phyloP scores from a whole-genome alignment of 345 rosid species.

The Microcos paniculata region DNA sequence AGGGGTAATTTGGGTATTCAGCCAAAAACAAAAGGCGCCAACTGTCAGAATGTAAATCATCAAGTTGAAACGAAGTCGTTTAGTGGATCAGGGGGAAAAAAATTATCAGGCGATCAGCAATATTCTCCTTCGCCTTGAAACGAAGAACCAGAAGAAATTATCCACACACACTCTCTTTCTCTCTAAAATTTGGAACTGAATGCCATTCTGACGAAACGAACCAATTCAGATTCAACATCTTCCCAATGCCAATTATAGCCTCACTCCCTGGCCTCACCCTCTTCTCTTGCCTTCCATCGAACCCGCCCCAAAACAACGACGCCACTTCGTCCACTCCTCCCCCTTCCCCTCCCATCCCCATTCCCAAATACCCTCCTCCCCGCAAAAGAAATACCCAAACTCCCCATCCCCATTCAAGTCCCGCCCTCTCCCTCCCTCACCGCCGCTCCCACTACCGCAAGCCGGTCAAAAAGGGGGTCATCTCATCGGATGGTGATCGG shows the following conservation, averaged over 20 bases:
- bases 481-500: constrained; percentile 72
- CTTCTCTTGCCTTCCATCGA: constrained; percentile 75
- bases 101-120: neutral
- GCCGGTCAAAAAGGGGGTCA: constrained; percentile 62
- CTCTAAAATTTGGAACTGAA: neutral
- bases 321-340: constrained; percentile 19
- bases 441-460: constrained; percentile 64
- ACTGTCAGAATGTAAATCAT: neutral
- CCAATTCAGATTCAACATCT: neutral
- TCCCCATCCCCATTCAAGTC: constrained; percentile 32
- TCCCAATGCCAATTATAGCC: constrained; percentile 56
- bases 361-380: constrained; percentile 71
- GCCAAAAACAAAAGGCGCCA: neutral
- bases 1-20: too few species aligned
- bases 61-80: neutral
- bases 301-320: constrained; percentile 38
- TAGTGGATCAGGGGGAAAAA: neutral
- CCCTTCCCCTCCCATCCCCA: constrained; percentile 61
- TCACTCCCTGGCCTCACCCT: constrained; percentile 61
- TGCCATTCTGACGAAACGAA: neutral
- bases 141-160: neutral
- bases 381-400: constrained; percentile 30
- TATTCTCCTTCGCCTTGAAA: neutral
- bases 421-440: constrained; percentile 74
- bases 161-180: neutral